Evolutionary conservation across 2,329 filamentous ascomycete species (phyloP).

Genomic region (Macrophomina tecta): DNA sequence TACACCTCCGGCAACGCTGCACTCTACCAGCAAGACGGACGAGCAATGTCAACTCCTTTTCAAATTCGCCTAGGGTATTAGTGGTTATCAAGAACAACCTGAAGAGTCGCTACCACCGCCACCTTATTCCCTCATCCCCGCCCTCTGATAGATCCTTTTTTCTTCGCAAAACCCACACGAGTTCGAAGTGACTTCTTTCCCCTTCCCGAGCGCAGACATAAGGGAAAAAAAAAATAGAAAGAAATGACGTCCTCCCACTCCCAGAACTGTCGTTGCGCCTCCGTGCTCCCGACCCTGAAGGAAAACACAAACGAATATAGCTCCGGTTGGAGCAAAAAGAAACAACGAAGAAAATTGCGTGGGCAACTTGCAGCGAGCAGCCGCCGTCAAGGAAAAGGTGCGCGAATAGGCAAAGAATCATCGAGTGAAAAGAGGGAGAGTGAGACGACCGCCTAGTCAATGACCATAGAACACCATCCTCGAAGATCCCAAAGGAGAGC

Average conservation of each 20-base stretch:
- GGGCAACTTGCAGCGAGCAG: background rate
- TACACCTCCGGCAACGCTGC: no score
- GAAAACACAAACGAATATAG: background rate
- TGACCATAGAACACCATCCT: background rate
- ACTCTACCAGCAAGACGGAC: no score
- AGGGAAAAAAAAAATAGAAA: background rate
- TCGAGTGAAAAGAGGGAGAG: background rate
- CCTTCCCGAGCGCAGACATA: no score
- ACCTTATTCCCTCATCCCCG: no score
- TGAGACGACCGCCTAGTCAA: background rate
- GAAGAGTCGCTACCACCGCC: background rate
- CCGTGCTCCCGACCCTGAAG: background rate
- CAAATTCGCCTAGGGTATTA: slow-evolving; percentile 1
- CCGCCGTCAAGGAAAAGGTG: background rate
- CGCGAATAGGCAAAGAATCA: background rate
- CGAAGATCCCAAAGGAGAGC: background rate
- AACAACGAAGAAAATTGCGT: background rate
- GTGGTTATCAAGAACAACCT: background rate
- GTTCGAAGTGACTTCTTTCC: no score
- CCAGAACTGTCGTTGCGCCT: background rate
- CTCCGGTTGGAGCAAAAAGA: background rate
- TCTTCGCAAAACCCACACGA: no score
- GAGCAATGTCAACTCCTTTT: background rate
- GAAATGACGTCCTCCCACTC: background rate
- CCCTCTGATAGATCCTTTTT: no score